Evolutionary conservation across 305 asterid genomes (phyloP).

Genomic region (Solanum aculeatissimum): DNA sequence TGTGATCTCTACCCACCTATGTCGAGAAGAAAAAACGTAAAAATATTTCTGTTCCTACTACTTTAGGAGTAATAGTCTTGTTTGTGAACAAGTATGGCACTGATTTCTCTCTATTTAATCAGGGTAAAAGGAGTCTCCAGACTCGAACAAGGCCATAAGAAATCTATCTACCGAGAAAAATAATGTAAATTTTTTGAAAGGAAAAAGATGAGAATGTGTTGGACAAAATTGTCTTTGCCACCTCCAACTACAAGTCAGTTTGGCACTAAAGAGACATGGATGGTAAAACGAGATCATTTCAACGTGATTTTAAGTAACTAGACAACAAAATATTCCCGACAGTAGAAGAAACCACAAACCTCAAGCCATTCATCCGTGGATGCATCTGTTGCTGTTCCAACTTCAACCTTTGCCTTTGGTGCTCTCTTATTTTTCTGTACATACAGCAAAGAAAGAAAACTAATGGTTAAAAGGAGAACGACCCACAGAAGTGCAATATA

Average conservation of each 20-base stretch:
- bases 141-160: background rate
- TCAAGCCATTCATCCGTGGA: constrained; percentile 92
- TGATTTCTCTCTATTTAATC: background rate
- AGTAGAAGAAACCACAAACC: constrained; percentile 38
- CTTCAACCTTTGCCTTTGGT: constrained; percentile 81
- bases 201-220: background rate
- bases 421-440: constrained; percentile 81
- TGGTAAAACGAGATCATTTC: background rate
- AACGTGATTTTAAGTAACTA: background rate
- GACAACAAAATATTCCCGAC: background rate
- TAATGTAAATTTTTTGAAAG: background rate
- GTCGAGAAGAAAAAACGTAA: background rate
- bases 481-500: background rate
- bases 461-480: background rate
- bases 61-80: background rate
- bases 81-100: background rate
- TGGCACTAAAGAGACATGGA: background rate
- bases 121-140: background rate
- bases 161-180: background rate
- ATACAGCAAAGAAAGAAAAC: background rate
- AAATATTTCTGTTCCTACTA: background rate
- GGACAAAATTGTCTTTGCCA: background rate
- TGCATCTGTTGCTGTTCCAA: constrained; percentile 85
- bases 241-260: background rate
- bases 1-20: background rate